These are phyloP conservation scores for Crithidia fasciculata DNA, from an alignment of 208 protist species.

Conservation along the genomic window DNA sequence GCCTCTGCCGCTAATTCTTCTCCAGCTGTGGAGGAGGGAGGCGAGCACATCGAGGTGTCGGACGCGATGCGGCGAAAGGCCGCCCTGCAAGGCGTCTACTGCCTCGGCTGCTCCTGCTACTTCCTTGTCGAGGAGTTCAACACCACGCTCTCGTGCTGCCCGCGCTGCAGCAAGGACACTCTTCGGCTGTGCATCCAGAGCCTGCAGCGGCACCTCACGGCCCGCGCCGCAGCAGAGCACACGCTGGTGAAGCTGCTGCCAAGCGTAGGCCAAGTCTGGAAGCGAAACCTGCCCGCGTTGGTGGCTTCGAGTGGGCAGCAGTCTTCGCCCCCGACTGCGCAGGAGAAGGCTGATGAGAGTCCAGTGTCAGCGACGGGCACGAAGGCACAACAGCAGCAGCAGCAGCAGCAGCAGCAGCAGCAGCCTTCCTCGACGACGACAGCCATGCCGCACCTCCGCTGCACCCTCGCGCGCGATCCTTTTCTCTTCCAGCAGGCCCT, in stretches of 20 bases:
- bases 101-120: conserved; percentile 68
- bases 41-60: conserved; percentile 44
- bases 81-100: conserved; percentile 61
- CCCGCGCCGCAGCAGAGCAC: conserved; percentile 20
- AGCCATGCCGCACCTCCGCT: conserved; percentile 25
- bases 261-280: conserved; percentile 24
- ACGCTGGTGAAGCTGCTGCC: conserved; percentile 23
- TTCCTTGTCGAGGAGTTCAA: conserved; percentile 66
- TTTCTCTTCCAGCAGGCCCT: conserved; percentile 89
- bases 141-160: conserved; percentile 54
- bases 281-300: not conserved
- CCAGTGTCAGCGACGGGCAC: too few species aligned
- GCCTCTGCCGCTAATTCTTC: not conserved
- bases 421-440: not conserved
- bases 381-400: not conserved
- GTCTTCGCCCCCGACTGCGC: too few species aligned
- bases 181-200: conserved; percentile 35
- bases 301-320: not conserved
- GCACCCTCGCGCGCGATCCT: conserved; percentile 69
- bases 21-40: not conserved
- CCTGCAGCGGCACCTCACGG: conserved; percentile 23
- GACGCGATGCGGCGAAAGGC: conserved; percentile 36
- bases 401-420: conserved; percentile 12
- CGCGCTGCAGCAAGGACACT: conserved; percentile 63
- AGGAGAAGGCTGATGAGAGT: too few species aligned